Percentiles rank a stretch among this genome's conserved stretches.
Evolutionary conservation across 139 green algal genomes (phyloP).

Genomic region (Closterium sp.): DNA sequence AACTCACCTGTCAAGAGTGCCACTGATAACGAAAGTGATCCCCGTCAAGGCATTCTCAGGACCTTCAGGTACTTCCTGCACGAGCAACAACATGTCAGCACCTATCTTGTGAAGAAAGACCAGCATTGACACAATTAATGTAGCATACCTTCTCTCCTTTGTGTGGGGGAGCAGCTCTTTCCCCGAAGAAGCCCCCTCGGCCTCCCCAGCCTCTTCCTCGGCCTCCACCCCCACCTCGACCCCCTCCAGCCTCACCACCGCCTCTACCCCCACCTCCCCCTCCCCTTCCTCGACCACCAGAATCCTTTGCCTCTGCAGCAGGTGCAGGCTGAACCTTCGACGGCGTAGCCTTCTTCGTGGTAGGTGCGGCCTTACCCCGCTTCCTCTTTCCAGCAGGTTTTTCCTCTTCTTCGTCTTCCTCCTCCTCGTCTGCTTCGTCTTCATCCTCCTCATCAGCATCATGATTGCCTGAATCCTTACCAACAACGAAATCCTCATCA

Average conservation of each 20-base stretch:
- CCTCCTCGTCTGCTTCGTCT: not conserved
- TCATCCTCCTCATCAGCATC: not conserved
- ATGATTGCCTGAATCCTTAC: not conserved
- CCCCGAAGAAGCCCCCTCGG: constrained; percentile 6
- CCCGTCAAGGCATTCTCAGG: constrained; percentile 81
- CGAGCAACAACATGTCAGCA: not conserved
- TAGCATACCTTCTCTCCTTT: constrained; percentile 39
- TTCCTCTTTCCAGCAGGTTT: no score
- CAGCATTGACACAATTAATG: no score
- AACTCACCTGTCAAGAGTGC: constrained; percentile 49
- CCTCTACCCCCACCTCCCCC: not conserved
- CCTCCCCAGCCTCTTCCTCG: constrained; percentile 13
- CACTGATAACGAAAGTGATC: constrained; percentile 88
- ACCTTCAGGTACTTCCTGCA: constrained; percentile 59
- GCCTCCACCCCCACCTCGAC: constrained; percentile 30
- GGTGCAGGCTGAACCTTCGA: no score
- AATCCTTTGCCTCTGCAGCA: not conserved
- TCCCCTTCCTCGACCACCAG: not conserved
- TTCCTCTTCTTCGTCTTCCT: no score
- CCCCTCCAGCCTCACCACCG: constrained; percentile 12
- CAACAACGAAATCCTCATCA: no score
- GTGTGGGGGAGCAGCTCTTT: constrained; percentile 40
- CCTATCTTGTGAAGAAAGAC: no score
- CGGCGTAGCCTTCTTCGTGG: no score
- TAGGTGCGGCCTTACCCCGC: no score